These are phyloP conservation scores for Penicillium verrucosum DNA, from an alignment of 2,329 filamentous ascomycete species.

Conservation along the genomic window DNA sequence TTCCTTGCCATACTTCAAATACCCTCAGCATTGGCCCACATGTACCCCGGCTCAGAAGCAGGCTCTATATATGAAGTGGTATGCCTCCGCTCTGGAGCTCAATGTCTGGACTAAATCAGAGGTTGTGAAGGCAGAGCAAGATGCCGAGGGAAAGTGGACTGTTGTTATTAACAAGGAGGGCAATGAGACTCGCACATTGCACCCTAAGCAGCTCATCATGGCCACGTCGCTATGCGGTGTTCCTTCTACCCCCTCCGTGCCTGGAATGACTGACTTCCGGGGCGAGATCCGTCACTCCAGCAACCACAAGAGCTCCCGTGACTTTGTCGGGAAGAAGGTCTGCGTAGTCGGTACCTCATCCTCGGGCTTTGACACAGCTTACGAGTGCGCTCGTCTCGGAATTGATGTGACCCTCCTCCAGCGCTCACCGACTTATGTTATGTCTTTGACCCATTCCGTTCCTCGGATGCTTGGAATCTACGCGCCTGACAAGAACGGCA, in stretches of 20 bases:
- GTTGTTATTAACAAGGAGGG: constrained; percentile 22
- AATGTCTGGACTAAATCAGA: constrained; percentile 27
- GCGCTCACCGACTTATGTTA: constrained; percentile 34
- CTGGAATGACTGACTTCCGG: constrained; percentile 26
- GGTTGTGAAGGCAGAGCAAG: constrained; percentile 22
- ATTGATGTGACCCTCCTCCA: constrained; percentile 31
- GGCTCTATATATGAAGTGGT: constrained; percentile 30
- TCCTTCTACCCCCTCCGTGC: constrained; percentile 31
- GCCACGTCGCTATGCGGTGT: constrained; percentile 26
- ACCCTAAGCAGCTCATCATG: constrained; percentile 27
- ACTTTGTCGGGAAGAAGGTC: constrained; percentile 30
- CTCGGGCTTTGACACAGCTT: constrained; percentile 30
- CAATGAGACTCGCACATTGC: constrained; percentile 21
- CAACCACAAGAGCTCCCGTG: constrained; percentile 20
- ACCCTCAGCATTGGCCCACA: constrained; percentile 32
- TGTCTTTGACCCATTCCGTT: constrained; percentile 29
- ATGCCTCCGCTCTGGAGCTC: constrained; percentile 26
- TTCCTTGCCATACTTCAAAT: constrained; percentile 31
- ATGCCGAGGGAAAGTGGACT: constrained; percentile 20
- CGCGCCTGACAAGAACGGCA: constrained; percentile 12
- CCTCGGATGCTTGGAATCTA: constrained; percentile 28
- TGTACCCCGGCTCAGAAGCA: constrained; percentile 33
- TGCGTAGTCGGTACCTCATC: constrained; percentile 31
- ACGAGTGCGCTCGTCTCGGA: constrained; percentile 23
- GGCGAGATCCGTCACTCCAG: constrained; percentile 26